Conservation (phyloP, 345 rosid species). For the Hevea brasiliensis region DNA sequence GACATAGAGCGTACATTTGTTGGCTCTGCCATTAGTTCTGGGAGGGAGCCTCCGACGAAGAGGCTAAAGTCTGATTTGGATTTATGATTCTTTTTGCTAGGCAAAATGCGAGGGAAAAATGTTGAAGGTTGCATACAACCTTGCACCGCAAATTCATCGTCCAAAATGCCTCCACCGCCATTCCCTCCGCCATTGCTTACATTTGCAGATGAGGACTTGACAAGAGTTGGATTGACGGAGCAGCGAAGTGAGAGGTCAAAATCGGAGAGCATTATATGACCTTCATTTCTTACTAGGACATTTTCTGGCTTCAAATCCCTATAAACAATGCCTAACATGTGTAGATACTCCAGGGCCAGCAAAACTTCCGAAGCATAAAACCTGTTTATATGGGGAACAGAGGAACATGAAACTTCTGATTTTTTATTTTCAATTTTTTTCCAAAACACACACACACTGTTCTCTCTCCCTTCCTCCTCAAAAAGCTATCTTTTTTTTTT, state of each 20-base stretch:
- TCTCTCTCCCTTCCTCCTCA: too few species aligned
- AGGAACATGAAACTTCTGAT: not conserved
- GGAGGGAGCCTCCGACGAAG: constrained; percentile 60
- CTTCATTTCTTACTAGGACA: constrained; percentile 78
- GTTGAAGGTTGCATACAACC: constrained; percentile 71
- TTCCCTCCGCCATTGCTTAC: constrained; percentile 26
- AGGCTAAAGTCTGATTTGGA: constrained; percentile 81
- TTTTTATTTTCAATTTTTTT: too few species aligned
- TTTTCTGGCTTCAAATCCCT: constrained; percentile 92
- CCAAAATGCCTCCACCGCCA: constrained; percentile 47
- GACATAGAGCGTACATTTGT: constrained; percentile 90
- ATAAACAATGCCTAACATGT: constrained; percentile 93
- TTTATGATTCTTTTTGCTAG: constrained; percentile 74
- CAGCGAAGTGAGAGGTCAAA: constrained; percentile 88
- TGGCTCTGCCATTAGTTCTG: constrained; percentile 93
- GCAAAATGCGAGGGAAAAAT: constrained; percentile 79
- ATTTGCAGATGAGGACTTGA: constrained; percentile 74
- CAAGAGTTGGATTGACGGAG: constrained; percentile 79
- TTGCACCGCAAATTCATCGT: constrained; percentile 57
- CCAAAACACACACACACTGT: too few species aligned
- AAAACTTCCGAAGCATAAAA: constrained; percentile 88
- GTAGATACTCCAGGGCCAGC: constrained; percentile 87
- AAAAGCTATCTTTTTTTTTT: too few species aligned
- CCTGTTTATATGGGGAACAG: constrained; percentile 32
- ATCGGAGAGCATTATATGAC: constrained; percentile 92